Percentiles rank a stretch among this genome's conserved stretches.
Evolutionary conservation across 2,329 filamentous ascomycete species (phyloP).

Genomic region (Sporothrix dimorphospora): DNA sequence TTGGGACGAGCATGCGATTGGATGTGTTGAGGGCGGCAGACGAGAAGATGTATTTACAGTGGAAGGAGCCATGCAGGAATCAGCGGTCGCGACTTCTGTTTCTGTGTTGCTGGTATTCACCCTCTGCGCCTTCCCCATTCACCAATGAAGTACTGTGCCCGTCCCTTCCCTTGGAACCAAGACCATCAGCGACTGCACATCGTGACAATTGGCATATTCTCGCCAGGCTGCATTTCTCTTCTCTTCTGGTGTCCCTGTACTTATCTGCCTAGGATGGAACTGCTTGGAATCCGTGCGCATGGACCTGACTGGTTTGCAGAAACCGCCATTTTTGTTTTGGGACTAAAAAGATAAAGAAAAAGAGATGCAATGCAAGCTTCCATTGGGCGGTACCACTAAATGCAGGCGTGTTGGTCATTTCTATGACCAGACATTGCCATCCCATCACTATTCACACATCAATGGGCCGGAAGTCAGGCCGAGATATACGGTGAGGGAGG

Average conservation of each 20-base stretch:
- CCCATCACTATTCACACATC: not conserved
- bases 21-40: conserved; percentile 9
- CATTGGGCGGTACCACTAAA: not conserved
- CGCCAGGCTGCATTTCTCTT: too few species aligned
- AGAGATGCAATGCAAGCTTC: not conserved
- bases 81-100: not conserved
- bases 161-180: not conserved
- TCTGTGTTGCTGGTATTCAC: not conserved
- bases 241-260: not conserved
- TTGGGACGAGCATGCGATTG: not conserved
- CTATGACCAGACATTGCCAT: not conserved
- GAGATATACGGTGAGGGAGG: conserved; percentile 19
- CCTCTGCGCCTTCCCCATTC: not conserved
- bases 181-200: not conserved
- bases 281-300: not conserved
- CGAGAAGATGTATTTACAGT: not conserved
- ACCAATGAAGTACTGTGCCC: not conserved
- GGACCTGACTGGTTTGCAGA: not conserved
- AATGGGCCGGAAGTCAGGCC: conserved; percentile 6
- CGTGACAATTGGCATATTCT: not conserved
- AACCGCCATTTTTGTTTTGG: not conserved
- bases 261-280: not conserved
- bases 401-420: conserved; percentile 2
- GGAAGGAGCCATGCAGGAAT: not conserved
- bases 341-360: conserved; percentile 3